A percentile compares a stretch with the other conserved stretches of the same genome.
Conservation (phyloP, 2,329 filamentous ascomycete species). For the Elsinoe fawcettii region DNA sequence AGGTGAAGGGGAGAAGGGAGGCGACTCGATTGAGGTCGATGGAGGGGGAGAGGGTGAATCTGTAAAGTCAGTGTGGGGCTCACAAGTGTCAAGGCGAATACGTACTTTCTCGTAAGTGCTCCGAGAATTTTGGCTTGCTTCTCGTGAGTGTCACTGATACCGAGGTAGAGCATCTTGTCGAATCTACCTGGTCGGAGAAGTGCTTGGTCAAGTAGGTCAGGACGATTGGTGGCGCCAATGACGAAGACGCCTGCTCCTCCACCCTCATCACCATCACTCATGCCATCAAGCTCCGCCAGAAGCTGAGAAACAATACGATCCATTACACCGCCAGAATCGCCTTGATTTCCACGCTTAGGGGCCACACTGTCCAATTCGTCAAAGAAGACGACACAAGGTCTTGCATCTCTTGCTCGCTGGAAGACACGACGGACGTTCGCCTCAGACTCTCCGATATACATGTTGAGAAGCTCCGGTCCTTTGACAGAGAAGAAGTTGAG, state of each 20-base stretch:
- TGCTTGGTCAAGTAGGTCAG: slow-evolving; percentile 85
- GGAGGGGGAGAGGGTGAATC: slow-evolving; percentile 70
- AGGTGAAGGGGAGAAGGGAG: slow-evolving; percentile 78
- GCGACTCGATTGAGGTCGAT: slow-evolving; percentile 71
- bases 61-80: not conserved
- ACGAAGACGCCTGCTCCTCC: slow-evolving; percentile 79
- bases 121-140: slow-evolving; percentile 94
- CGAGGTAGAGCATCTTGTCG: slow-evolving; percentile 97
- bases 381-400: slow-evolving; percentile 88
- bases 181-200: slow-evolving; percentile 84
- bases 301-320: slow-evolving; percentile 94
- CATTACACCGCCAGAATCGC: slow-evolving; percentile 96
- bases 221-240: slow-evolving; percentile 90
- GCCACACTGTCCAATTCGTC: slow-evolving; percentile 90
- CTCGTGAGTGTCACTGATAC: slow-evolving; percentile 91
- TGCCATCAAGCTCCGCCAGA: slow-evolving; percentile 89
- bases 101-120: slow-evolving; percentile 85
- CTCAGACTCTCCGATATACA: slow-evolving; percentile 94
- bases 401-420: slow-evolving; percentile 74
- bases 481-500: slow-evolving; percentile 94
- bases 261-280: slow-evolving; percentile 81
- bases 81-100: too few relatives aligned
- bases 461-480: slow-evolving; percentile 83
- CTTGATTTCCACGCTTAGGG: slow-evolving; percentile 93
- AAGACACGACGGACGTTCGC: slow-evolving; percentile 86